A percentile compares a stretch with the other conserved stretches of the same genome.
These are phyloP conservation scores for Leishmania mexicana DNA, from an alignment of 208 protist species.

Conservation along the genomic window DNA sequence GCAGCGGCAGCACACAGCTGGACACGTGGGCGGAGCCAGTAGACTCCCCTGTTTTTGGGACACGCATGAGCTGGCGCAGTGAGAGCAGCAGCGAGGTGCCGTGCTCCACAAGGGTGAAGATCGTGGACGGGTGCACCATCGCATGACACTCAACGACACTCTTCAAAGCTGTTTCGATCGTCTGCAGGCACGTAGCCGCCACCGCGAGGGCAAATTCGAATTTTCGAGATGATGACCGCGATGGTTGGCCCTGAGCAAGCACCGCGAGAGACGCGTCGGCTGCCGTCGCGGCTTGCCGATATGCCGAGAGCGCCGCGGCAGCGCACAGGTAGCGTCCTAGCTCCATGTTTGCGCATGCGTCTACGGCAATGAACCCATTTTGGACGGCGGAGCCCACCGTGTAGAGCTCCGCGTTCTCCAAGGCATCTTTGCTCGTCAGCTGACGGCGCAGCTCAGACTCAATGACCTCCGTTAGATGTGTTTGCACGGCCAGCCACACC, in stretches of 20 bases:
- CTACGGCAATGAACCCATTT: conserved; percentile 60
- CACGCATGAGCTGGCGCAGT: conserved; percentile 31
- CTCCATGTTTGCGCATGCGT: conserved; percentile 43
- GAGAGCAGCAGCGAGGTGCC: conserved; percentile 35
- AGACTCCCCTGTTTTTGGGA: conserved; percentile 26
- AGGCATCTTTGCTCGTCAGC: conserved; percentile 34
- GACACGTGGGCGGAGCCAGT: conserved; percentile 16
- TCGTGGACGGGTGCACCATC: conserved; percentile 51
- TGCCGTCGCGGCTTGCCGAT: conserved; percentile 41
- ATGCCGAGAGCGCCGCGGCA: conserved; percentile 60
- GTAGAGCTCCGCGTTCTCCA: conserved; percentile 45
- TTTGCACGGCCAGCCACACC: conserved; percentile 76
- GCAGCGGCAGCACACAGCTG: conserved; percentile 46
- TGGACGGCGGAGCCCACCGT: conserved; percentile 67
- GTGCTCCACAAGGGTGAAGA: conserved; percentile 55
- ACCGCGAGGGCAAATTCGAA: not conserved
- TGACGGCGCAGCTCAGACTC: conserved; percentile 51
- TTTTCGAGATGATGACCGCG: conserved; percentile 8
- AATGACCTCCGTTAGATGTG: conserved; percentile 42
- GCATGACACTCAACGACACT: conserved; percentile 43
- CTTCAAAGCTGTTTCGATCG: conserved; percentile 49
- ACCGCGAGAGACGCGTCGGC: conserved; percentile 9
- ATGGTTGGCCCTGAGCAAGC: not conserved
- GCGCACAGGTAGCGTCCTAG: conserved; percentile 51
- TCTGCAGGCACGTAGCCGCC: conserved; percentile 38